Evolutionary conservation across 2,329 filamentous ascomycete genomes (phyloP).

Genomic region (Fusarium secorum): DNA sequence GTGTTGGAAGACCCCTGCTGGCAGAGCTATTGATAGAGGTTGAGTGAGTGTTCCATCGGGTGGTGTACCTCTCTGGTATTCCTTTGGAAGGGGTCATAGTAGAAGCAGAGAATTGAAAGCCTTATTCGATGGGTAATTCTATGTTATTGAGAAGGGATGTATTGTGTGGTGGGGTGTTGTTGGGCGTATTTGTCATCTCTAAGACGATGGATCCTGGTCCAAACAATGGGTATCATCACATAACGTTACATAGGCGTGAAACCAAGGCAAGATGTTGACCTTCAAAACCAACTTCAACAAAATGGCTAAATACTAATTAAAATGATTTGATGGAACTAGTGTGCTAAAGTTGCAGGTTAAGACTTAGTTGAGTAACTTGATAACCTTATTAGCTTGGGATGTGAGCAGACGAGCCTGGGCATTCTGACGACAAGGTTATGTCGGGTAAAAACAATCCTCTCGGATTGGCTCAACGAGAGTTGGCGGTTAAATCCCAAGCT

Average conservation of each 20-base stretch:
- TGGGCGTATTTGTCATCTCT: background rate
- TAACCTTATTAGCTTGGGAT: too few relatives aligned
- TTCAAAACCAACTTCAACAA: background rate
- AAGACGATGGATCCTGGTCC: background rate
- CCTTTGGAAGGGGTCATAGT: background rate
- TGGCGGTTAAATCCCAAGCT: background rate
- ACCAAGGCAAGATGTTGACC: background rate
- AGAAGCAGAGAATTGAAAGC: background rate
- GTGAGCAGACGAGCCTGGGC: background rate
- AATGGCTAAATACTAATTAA: rapidly evolving
- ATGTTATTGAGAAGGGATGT: background rate
- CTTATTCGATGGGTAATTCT: background rate
- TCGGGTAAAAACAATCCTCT: background rate
- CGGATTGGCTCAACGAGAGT: background rate
- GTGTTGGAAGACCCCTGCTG: background rate
- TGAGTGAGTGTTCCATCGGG: background rate
- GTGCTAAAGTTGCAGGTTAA: background rate
- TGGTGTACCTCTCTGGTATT: background rate
- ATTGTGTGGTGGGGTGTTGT: background rate
- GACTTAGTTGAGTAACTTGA: background rate
- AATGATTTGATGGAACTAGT: too few relatives aligned
- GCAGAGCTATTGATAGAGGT: background rate
- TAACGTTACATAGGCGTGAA: background rate
- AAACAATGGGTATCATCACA: background rate
- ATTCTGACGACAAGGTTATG: background rate